These are phyloP conservation scores for Fusarium algeriense DNA, from an alignment of 2,329 filamentous ascomycete genomes.

Conservation along the genomic window DNA sequence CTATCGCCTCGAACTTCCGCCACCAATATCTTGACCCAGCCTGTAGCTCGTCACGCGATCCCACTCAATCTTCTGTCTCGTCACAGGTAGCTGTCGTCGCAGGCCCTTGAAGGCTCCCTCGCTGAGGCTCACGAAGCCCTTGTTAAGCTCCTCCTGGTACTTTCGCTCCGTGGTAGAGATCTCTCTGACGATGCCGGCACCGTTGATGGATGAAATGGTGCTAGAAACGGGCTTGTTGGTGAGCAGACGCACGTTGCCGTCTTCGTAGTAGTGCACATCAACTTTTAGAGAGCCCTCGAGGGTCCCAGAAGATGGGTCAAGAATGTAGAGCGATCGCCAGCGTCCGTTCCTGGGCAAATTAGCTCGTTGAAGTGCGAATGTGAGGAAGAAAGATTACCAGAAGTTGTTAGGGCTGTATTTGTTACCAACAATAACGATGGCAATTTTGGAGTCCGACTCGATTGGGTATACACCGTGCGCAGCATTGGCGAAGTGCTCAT, in stretches of 20 bases:
- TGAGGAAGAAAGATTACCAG: constrained; percentile 70
- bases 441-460: constrained; percentile 79
- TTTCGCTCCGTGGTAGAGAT: constrained; percentile 86
- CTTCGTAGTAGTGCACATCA: constrained; percentile 99
- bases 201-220: constrained; percentile 71
- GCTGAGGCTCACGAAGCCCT: constrained; percentile 86
- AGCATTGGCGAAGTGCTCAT: constrained; percentile 89
- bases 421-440: constrained; percentile 88
- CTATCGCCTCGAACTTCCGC: constrained; percentile 65
- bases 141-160: constrained; percentile 96
- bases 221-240: constrained; percentile 82
- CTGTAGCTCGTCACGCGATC: constrained; percentile 96
- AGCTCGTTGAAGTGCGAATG: constrained; percentile 16
- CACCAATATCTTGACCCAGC: constrained; percentile 82
- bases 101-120: constrained; percentile 96
- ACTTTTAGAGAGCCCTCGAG: constrained; percentile 88
- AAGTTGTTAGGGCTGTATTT: constrained; percentile 99
- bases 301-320: constrained; percentile 74
- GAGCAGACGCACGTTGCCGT: constrained; percentile 93
- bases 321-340: constrained; percentile 90
- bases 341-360: constrained; percentile 81
- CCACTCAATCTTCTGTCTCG: constrained; percentile 99
- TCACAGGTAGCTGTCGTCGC: constrained; percentile 92
- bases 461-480: constrained; percentile 86
- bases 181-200: constrained; percentile 78